A percentile compares a stretch with the other conserved stretches of the same genome.
These are phyloP conservation scores for Sisymbrium irio DNA, from an alignment of 345 rosid genomes.

Conservation along the genomic window DNA sequence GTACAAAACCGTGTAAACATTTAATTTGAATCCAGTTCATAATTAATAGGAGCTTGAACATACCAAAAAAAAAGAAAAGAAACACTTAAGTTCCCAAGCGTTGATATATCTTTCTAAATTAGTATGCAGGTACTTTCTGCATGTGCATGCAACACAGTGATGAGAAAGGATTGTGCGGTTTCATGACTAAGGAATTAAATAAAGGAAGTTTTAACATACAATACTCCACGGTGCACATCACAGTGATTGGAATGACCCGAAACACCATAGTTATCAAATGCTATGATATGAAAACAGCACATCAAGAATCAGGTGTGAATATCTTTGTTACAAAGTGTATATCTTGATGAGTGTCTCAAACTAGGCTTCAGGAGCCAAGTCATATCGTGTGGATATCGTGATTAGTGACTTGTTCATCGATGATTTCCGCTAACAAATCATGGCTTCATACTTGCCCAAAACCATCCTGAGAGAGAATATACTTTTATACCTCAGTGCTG, in stretches of 20 bases:
- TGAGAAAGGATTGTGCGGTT: slow-evolving; percentile 5
- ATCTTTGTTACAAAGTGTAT: background rate
- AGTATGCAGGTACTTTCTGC: slow-evolving; percentile 52
- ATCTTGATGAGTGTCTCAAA: slow-evolving; percentile 6
- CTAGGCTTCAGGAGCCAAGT: slow-evolving; percentile 3
- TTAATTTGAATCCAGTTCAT: slow-evolving; percentile 12
- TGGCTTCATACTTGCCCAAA: slow-evolving; percentile 61
- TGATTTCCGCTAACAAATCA: slow-evolving; percentile 46
- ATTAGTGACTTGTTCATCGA: slow-evolving; percentile 54
- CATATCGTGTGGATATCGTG: slow-evolving; percentile 54
- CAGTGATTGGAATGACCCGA: slow-evolving; percentile 83
- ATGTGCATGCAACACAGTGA: slow-evolving; percentile 23
- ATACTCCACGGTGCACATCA: slow-evolving; percentile 61
- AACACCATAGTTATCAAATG: slow-evolving; percentile 63
- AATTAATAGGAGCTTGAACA: slow-evolving; percentile 20
- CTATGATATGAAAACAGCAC: slow-evolving; percentile 46
- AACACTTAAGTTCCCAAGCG: slow-evolving; percentile 74
- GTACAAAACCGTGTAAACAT: background rate
- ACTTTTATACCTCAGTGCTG: too few relatives aligned
- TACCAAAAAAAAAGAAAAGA: background rate
- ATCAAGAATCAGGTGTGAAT: background rate
- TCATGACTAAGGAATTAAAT: background rate
- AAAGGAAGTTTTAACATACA: slow-evolving; percentile 41
- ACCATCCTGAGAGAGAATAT: too few relatives aligned
- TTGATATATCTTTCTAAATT: slow-evolving; percentile 45